Evolutionary conservation across 768 basidiomycete genomes (phyloP), one percentile per base, ranked within the genome.

Genomic region (Hirschioporus abietinus): DNA sequence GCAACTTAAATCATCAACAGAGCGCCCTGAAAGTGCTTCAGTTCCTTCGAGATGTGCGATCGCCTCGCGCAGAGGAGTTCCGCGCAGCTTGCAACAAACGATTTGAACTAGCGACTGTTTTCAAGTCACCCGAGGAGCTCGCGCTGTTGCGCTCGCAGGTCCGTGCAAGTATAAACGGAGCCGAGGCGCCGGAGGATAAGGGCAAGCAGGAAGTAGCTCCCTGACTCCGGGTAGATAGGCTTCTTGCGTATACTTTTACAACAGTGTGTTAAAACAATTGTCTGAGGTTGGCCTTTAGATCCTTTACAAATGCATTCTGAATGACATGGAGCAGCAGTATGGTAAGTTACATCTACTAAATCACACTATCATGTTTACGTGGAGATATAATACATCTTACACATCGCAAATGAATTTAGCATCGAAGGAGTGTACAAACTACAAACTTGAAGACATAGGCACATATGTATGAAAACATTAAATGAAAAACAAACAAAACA

Each of bases 31-130:
- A 77, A 0, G 81, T 82, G 9, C 66, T 86, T 27, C 72, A 75
- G 15, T 86, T 88, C 75, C 73, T 94, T 60, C 70, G 69, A 20
- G 75, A 80, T 1, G 73, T 87, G 60, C 76, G 80, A 66, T 89
- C 90, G 0, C 68, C 78, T 1, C 82, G 88, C 4, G 74, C 75
- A 0, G 86, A 87, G 20, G 90, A 91, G 72, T 92, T 90, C 80
- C 79, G 86, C 34, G 70, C 75, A 57, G 79, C 78, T 6, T 89
- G 86, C 66, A 80, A 84, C 63, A 70, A 66, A 18, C 83, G 75
- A 68, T 93, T 90, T 76, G 76, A 76, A 59, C 74, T 88, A 25
- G 88, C 92, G 23, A 90, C 88, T 7, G 76, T 86, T 26, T 94
- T 95, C 79, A 88, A 86, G 76, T 74, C 80, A 1, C 69, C 71